These are phyloP conservation scores for Lagenidium giganteum DNA, from an alignment of 352 stramenopile species.

Conservation along the genomic window DNA sequence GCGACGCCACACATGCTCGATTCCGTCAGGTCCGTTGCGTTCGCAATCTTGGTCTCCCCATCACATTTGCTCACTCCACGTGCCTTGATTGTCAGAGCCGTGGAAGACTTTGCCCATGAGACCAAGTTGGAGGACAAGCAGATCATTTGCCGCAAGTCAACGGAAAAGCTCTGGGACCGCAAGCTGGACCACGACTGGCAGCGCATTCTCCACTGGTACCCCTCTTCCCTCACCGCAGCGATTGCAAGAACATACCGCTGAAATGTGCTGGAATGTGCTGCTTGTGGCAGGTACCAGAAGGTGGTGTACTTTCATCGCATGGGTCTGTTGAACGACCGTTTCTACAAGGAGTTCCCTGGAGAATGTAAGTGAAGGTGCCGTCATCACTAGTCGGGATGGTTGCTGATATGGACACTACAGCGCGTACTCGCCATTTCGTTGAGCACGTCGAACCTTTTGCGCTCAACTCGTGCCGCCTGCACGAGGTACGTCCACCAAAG, in stretches of 20 bases:
- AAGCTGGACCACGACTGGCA: constrained; percentile 60
- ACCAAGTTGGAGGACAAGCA: constrained; percentile 28
- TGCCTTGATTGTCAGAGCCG: constrained; percentile 22
- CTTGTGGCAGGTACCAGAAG: constrained; percentile 54
- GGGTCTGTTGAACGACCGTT: constrained; percentile 56
- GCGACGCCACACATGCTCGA: constrained; percentile 52
- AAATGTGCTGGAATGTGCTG: too few species aligned
- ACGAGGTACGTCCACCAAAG: constrained; percentile 26
- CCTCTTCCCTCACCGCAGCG: background rate
- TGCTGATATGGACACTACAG: constrained; percentile 13
- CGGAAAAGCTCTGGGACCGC: constrained; percentile 40
- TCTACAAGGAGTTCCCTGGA: constrained; percentile 58
- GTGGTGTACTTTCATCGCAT: constrained; percentile 71
- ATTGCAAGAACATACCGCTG: background rate
- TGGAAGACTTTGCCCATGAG: constrained; percentile 49
- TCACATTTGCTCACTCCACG: background rate
- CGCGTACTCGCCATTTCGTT: constrained; percentile 49
- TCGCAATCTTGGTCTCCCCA: too few species aligned
- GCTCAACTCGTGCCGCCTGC: constrained; percentile 41
- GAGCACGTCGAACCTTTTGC: constrained; percentile 62
- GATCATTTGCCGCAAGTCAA: constrained; percentile 34
- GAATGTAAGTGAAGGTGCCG: constrained; percentile 23
- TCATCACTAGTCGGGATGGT: too few species aligned
- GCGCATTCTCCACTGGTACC: constrained; percentile 54
- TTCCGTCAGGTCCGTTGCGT: constrained; percentile 33